phyloP scores from a whole-genome alignment of 345 rosid genomes.

The Erucastrum elatum region DNA sequence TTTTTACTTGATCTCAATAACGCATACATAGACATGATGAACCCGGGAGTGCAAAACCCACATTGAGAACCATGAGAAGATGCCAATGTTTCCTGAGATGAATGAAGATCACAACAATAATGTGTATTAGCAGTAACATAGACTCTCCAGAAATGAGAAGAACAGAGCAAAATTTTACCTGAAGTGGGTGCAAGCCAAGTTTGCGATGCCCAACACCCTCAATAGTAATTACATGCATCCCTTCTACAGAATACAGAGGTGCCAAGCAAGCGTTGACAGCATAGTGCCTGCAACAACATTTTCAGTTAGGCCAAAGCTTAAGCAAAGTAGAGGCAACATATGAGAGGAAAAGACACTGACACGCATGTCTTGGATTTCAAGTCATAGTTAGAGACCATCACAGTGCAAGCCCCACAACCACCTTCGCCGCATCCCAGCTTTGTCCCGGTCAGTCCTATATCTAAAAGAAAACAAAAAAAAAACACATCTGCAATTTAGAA shows the following conservation, averaged over 20 bases:
- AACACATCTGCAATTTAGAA: background rate
- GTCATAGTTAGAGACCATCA: slow-evolving; percentile 79
- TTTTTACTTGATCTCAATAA: slow-evolving; percentile 69
- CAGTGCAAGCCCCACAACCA: slow-evolving; percentile 98
- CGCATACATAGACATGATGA: slow-evolving; percentile 91
- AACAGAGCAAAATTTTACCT: slow-evolving; percentile 46
- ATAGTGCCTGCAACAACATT: slow-evolving; percentile 62
- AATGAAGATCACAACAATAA: background rate
- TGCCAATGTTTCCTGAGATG: slow-evolving; percentile 72
- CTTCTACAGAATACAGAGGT: slow-evolving; percentile 91
- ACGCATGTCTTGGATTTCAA: slow-evolving; percentile 58
- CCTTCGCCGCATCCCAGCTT: slow-evolving; percentile 99
- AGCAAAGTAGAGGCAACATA: background rate
- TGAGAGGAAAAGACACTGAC: slow-evolving; percentile 50
- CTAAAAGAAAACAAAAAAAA: slow-evolving; percentile 43
- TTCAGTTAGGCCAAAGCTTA: background rate
- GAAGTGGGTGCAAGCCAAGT: slow-evolving; percentile 88
- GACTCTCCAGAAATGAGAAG: background rate
- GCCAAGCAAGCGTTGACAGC: slow-evolving; percentile 97
- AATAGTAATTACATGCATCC: slow-evolving; percentile 91
- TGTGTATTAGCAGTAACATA: background rate
- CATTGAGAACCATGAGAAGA: slow-evolving; percentile 89
- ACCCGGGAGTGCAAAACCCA: slow-evolving; percentile 99
- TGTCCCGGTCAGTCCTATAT: slow-evolving; percentile 75
- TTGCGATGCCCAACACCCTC: slow-evolving; percentile 82